A percentile compares a stretch with the other conserved stretches of the same genome.
phyloP scores from a whole-genome alignment of 23 red algal species.

The Gracilaria vermiculophylla region DNA sequence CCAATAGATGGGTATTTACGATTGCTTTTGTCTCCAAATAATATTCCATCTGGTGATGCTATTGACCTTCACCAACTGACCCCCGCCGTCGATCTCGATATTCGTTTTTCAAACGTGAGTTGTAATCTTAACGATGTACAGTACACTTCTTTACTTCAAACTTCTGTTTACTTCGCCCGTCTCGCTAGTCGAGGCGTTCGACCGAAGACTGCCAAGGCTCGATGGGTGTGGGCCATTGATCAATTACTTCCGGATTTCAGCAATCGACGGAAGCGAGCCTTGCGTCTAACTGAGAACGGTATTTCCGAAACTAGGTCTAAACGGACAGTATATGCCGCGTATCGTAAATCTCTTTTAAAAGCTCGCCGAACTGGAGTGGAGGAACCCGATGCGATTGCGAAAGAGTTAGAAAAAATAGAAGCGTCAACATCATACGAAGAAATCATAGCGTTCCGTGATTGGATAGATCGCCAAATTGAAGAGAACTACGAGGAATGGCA shows the following conservation, averaged over 20 bases:
- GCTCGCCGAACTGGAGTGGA: slow-evolving; percentile 43
- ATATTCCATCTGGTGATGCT: not conserved
- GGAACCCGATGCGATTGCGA: slow-evolving; percentile 45
- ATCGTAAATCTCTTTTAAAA: slow-evolving; percentile 55
- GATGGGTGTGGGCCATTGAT: slow-evolving; percentile 82
- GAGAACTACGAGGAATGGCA: slow-evolving; percentile 24
- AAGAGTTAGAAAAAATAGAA: slow-evolving; percentile 55
- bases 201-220: slow-evolving; percentile 38
- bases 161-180: slow-evolving; percentile 64
- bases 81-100: slow-evolving; percentile 59
- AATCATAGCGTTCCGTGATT: slow-evolving; percentile 60
- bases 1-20: slow-evolving; percentile 46
- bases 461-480: slow-evolving; percentile 56
- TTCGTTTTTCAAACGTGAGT: slow-evolving; percentile 53
- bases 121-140: slow-evolving; percentile 72
- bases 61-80: not conserved
- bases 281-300: slow-evolving; percentile 32
- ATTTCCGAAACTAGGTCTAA: slow-evolving; percentile 12
- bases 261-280: not conserved
- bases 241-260: slow-evolving; percentile 73
- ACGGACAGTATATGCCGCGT: slow-evolving; percentile 15
- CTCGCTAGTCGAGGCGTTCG: slow-evolving; percentile 52
- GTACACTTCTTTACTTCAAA: slow-evolving; percentile 69
- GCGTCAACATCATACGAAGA: slow-evolving; percentile 52
- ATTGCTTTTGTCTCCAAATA: slow-evolving; percentile 27